Base-by-base conservation (phyloP, 148 eudicot species). In the Dianthus caryophyllus region DNA sequence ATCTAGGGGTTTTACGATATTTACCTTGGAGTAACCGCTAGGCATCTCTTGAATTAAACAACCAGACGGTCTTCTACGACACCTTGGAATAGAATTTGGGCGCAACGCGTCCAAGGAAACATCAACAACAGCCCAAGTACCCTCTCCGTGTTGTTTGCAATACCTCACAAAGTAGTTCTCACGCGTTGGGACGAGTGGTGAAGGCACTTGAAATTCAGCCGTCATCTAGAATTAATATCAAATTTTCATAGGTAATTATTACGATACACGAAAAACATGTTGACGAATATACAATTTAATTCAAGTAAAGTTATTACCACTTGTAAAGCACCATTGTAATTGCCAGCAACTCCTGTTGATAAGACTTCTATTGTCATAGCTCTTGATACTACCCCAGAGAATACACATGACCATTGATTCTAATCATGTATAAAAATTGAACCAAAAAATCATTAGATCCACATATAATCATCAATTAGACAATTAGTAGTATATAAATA, bases 1-100 rank as follows among this genome's bases (percentile, higher is more conserved):
- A n/a, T n/a, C n/a, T n/a, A n/a, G 15, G 53, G 56, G 9, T 20
- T 51, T 51, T 7, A 20, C 22, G 24, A 31, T 71, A n/a, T n/a
- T n/a, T n/a, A 93, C 98, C 94, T 87, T 89, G 0, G 96, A 93
- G 84, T 93, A 93, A 24, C 98, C 98, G 74, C 84, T 87, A 13
- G 90, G 96, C 29, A 85, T 29, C 70, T 93, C 96, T 73, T 93
- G 94, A n/a, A 93, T 85, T 6, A 93, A 62, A 70, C 98, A 93
- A 55, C 98, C 98, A 2, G 98, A 93, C 0, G 98, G 98, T 72
- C 95, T 83, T 74, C 96, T 79, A 58, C 94, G 72, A 51, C 89
- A 81, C 66, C 89, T 70, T 13, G 87, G 79, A 1, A 83, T 54
- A 0, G 85, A 78, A 66, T 78, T 74, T 18, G 89, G 91, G 59